Base-by-base conservation (phyloP, 2,329 filamentous ascomycete species). In the Nannizziopsis barbatae region DNA sequence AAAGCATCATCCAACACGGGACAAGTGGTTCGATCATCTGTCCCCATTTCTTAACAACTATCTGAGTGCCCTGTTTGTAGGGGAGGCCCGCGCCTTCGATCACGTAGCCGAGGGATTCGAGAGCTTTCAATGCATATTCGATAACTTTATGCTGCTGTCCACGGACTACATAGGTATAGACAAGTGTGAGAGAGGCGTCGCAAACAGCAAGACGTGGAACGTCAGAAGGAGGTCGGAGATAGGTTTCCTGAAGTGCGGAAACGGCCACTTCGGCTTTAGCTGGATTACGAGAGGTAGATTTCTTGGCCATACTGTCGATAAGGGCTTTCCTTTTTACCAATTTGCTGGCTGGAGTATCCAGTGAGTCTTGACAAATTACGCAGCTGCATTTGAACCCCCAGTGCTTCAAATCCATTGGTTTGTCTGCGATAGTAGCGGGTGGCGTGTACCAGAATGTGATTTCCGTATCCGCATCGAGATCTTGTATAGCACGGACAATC, bases 401-500 rank as follows among this genome's bases (percentile, higher is more conserved):
- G 7, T 27, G 22, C 3, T 27, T 3, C 22, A 27, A 4, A 7
- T 27, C 22, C 22, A 27, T 27, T 27, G 22, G 22, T 27, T 27
- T 27, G 7, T 7, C 22, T 27, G 22, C 3, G 15, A 9, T 47
- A n/a, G 47, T 4, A n/a, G 30, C 30, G 5, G 49, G 9, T 1
- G 62, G 57, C 2, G 47, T 12, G 52, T 76, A 77, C 40, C 53
- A 53, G 48, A 71, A 67, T 1, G 57, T 55, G 5, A 80, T 53
- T 57, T 80, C 75, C 0, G 73, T 68, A 22, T 63, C 62, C 0
- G 68, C 52, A 0, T 63, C 52, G 0, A 79, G 57, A 38, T 74
- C 66, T 8, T 54, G 55, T 0, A 66, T 59, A 0, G 75, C 75
- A 6, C 73, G 71, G 17, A 78, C 44, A 6, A 78, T 65, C 52